Base-by-base conservation (phyloP, 106 monocot species). In the Dendrobium officinale region DNA sequence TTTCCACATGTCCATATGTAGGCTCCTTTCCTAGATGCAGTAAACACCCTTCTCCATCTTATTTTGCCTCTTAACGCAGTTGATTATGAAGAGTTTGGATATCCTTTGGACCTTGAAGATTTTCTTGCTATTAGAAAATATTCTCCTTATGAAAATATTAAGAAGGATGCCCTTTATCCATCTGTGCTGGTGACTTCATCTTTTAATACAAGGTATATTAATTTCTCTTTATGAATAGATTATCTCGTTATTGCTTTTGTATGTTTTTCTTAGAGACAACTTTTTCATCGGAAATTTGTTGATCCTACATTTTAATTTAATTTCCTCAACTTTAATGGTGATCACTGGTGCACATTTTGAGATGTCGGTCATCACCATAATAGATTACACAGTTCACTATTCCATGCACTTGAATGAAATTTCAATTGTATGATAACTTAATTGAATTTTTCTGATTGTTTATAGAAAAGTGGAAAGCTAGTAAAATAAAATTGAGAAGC, bases 1-100 rank as follows among this genome's bases (percentile, higher is more conserved):
- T 20, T 9, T 74, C 74, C 72, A 72, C 37, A 19, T 82, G 45
- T 83, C 47, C 26, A 33, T 80, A 44, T 72, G 4, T 81, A 99
- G 99, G 99, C 90, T 80, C 99, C 99, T 27, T 91, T 99, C 80
- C 80, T 99, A 48, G 99, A 99, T 91, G 80, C 90, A 18, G 90
- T 89, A 79, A 93, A 84, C 81, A 95, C 95, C 81, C 99, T 99
- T 77, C 85, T 93, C 40, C 80, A 87, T 67, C 95, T 93, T 73
- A 84, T 95, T 82, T 84, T 95, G 77, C 95, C 95, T 45, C 83
- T 99, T 42, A 83, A 86, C 40, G 87, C 90, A 77, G 72, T 75
- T 77, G 99, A 99, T 77, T 99, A 93, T 75, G 89, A 99, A 77
- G 99, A 99, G 82, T 99, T 95, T 87, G 99, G 99, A 44, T 90